These are phyloP conservation scores for Corymbia citriodora DNA, from an alignment of 441 rosid species.

Conservation along the genomic window DNA sequence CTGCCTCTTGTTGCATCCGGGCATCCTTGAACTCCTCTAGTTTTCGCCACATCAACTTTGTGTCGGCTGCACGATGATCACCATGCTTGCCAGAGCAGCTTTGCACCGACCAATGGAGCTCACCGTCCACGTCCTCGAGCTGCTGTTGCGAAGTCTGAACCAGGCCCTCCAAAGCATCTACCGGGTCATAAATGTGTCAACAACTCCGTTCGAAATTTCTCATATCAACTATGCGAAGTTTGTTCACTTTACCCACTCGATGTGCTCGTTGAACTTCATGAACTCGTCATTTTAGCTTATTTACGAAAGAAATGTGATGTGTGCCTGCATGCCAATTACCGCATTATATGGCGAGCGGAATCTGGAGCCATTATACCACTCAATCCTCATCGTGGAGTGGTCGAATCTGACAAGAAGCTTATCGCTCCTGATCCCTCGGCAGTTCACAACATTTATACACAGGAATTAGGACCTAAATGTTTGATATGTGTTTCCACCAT, in stretches of 20 bases:
- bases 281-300: neutral
- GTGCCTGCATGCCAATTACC: neutral
- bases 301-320: neutral
- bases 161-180: neutral
- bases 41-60: neutral
- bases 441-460: neutral
- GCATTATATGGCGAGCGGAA: neutral
- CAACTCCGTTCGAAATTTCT: neutral
- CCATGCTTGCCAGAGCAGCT: neutral
- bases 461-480: neutral
- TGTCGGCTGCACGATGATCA: neutral
- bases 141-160: neutral
- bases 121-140: neutral
- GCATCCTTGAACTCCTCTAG: neutral
- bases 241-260: neutral
- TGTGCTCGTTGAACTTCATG: neutral
- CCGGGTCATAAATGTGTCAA: neutral
- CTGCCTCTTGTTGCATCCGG: neutral
- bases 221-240: neutral
- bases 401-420: neutral
- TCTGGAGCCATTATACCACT: neutral
- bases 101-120: neutral
- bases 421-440: neutral
- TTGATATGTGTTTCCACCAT: neutral
- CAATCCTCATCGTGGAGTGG: neutral